Conservation (phyloP, 2,329 filamentous ascomycete species). For the Colletotrichum truncatum region DNA sequence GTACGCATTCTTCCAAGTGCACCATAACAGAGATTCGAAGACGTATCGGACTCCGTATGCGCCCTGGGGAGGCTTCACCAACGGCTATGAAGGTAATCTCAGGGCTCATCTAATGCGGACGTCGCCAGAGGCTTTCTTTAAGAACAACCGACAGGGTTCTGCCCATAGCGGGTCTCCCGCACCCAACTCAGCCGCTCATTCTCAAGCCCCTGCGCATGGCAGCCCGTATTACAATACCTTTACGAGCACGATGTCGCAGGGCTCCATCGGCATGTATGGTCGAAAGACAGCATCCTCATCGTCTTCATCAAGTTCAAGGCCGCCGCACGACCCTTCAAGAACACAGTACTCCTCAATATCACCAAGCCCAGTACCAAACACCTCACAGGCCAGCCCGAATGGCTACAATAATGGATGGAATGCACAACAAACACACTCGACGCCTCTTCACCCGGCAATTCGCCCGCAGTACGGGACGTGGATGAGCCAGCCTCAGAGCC, state of each 20-base stretch:
- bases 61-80: conserved; percentile 65
- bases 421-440: conserved; percentile 29
- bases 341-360: conserved; percentile 29
- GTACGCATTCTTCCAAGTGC: conserved; percentile 67
- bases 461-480: conserved; percentile 40
- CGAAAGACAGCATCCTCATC: conserved; percentile 28
- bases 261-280: conserved; percentile 29
- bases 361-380: background rate
- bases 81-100: conserved; percentile 66
- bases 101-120: conserved; percentile 53
- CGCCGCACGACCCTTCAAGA: background rate
- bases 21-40: conserved; percentile 66
- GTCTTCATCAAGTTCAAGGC: conserved; percentile 19
- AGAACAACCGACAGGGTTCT: conserved; percentile 31
- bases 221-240: conserved; percentile 22
- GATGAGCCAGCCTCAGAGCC: conserved; percentile 15
- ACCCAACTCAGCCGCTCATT: background rate
- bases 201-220: background rate
- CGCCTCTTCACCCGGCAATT: conserved; percentile 47
- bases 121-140: conserved; percentile 45
- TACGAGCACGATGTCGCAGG: conserved; percentile 11
- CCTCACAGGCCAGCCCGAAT: conserved; percentile 25
- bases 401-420: conserved; percentile 19
- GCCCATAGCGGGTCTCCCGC: conserved; percentile 28
- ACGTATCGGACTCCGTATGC: conserved; percentile 70